Base-by-base conservation (phyloP, 2,329 filamentous ascomycete genomes). In the Penicillium griseofulvum region DNA sequence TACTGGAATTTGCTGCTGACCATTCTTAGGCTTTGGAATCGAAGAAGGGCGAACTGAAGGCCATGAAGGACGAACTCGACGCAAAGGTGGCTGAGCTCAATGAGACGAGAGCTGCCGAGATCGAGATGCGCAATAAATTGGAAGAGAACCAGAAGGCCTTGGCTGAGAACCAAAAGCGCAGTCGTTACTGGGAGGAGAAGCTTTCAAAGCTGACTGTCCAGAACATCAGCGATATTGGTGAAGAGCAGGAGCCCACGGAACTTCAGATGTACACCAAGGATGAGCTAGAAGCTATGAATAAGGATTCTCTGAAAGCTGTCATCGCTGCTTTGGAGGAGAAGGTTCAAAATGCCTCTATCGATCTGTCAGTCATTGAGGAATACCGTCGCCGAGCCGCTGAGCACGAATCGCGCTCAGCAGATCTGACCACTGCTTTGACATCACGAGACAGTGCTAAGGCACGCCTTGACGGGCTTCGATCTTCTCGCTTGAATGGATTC, bases 81-180 rank as follows among this genome's bases (percentile, higher is more conserved):
- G 87, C 89, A 65, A 96, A 92, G 79, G 88, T 85, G 1, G 78
- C 87, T 0, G 91, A 95, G 70, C 81, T 97, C 54, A 97, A 97
- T 68, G 88, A 91, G 68, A 96, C 89, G 0, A 85, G 93, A 10
- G 92, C 91, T 0, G 80, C 88, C 3, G 94, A 99, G 73, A 97
- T 99, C 58, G 94, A 99, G 74, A 97, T 97, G 91, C 89, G 90
- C 60, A 97, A 97, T 76, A 96, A 96, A 77, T 86, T 99, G 1
- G 94, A 97, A 69, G 93, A 97, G 70, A 94, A 93, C 71, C 89
- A 96, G 63, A 99, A 99, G 76, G 84, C 87, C 10, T 82, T 97
- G 14, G 75, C 78, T 0, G 93, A 97, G 68, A 96, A 95, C 73
- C 87, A 95, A 71, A 92, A 90, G 74, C 86, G 89, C 56, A 82